Percentiles rank a stretch among this genome's conserved stretches.
These are phyloP conservation scores for Xylaria longipes DNA, from an alignment of 495 filamentous ascomycete genomes.

Conservation along the genomic window DNA sequence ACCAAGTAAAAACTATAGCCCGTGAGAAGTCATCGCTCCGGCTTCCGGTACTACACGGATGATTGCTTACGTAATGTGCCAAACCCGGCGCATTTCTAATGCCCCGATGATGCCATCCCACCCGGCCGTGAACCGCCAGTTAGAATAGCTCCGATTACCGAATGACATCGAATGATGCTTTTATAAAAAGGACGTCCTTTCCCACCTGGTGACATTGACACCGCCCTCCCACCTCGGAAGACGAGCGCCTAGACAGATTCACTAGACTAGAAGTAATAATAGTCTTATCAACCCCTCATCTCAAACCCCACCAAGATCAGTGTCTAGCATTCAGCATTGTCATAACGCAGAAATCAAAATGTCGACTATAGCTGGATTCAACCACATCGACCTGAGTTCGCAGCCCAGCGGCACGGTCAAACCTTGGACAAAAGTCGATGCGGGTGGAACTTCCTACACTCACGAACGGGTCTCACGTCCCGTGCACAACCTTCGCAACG, in stretches of 20 bases:
- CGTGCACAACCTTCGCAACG: constrained; percentile 43
- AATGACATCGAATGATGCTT: neutral
- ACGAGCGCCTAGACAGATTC: neutral
- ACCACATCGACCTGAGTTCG: constrained; percentile 36
- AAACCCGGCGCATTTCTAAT: constrained; percentile 13
- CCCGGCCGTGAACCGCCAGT: neutral
- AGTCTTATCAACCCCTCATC: constrained; percentile 18
- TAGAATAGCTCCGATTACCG: no score
- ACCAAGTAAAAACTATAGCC: constrained; percentile 2
- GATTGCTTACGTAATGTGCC: constrained; percentile 14
- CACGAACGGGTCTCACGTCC: constrained; percentile 33
- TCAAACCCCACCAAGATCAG: neutral
- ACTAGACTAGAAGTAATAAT: neutral
- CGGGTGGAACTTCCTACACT: constrained; percentile 38
- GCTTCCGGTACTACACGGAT: neutral
- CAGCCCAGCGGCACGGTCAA: constrained; percentile 31
- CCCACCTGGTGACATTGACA: neutral
- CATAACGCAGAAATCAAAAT: neutral
- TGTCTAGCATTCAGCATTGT: neutral
- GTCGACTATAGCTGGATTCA: constrained; percentile 40
- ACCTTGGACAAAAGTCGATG: constrained; percentile 53
- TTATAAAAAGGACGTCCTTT: neutral
- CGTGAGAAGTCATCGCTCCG: constrained; percentile 1
- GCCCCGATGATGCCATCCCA: constrained; percentile 14
- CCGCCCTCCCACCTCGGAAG: neutral